Evolutionary conservation across 2,329 filamentous ascomycete genomes (phyloP).

Genomic region (Davidsoniella eucalypti): DNA sequence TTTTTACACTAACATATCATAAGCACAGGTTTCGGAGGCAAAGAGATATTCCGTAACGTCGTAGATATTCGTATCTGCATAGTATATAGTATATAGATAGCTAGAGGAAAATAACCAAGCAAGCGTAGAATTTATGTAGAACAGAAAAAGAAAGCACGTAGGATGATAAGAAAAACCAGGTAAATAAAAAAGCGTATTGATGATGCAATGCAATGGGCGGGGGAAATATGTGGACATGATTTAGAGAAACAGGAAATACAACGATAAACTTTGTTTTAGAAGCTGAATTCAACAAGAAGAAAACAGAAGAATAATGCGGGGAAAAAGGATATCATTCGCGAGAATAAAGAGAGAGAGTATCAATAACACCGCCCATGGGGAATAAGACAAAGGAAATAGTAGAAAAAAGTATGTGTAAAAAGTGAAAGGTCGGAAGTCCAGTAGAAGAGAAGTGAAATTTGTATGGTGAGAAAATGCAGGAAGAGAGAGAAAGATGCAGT

Average conservation of each 20-base stretch:
- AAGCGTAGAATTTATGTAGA: no score
- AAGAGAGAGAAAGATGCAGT: not conserved
- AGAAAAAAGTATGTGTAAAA: not conserved
- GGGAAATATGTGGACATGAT: not conserved
- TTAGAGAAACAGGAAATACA: not conserved
- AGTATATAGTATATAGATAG: not conserved
- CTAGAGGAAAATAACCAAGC: not conserved
- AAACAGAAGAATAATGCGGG: no score
- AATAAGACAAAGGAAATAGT: conserved; percentile 7
- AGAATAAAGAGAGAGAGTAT: not conserved
- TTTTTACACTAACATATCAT: no score
- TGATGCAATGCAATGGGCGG: not conserved
- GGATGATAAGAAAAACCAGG: not conserved
- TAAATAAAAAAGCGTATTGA: not conserved
- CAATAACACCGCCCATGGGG: no score
- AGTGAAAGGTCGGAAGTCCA: not conserved
- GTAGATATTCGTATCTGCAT: conserved; percentile 1
- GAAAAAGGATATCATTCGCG: not conserved
- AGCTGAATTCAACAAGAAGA: no score
- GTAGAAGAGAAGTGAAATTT: not conserved
- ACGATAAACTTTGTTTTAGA: not conserved
- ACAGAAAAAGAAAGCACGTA: no score
- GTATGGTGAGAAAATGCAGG: not conserved
- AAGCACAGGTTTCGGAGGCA: no score
- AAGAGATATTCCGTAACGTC: not conserved